These are phyloP conservation scores for Lepidium africanum DNA, from an alignment of 345 rosid species.

Conservation along the genomic window DNA sequence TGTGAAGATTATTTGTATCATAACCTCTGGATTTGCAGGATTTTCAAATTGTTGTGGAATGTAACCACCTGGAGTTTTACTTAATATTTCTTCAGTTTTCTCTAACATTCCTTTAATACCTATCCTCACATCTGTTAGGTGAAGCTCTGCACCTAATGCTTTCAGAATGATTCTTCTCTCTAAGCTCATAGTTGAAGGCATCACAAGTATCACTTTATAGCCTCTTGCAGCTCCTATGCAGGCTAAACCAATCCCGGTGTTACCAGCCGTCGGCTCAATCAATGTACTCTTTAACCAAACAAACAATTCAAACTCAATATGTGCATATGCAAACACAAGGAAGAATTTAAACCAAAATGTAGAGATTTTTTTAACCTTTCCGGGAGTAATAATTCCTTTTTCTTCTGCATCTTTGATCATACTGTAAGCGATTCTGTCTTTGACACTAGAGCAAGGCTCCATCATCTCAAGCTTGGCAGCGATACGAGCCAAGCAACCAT, in stretches of 20 bases:
- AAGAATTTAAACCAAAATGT: no score
- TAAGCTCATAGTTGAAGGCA: slow-evolving; percentile 52
- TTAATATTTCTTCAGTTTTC: slow-evolving; percentile 44
- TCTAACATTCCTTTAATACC: slow-evolving; percentile 34
- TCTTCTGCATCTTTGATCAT: slow-evolving; percentile 80
- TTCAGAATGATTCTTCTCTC: slow-evolving; percentile 61
- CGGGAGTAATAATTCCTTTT: slow-evolving; percentile 52
- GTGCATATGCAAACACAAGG: not conserved
- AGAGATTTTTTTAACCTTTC: slow-evolving; percentile 31
- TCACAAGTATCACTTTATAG: slow-evolving; percentile 43
- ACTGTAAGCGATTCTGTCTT: slow-evolving; percentile 52
- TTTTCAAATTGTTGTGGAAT: slow-evolving; percentile 30
- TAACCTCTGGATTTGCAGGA: slow-evolving; percentile 61
- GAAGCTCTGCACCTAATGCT: slow-evolving; percentile 71
- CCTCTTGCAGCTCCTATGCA: slow-evolving; percentile 58
- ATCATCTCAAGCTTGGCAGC: slow-evolving; percentile 67
- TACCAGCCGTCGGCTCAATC: slow-evolving; percentile 61
- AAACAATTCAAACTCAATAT: not conserved
- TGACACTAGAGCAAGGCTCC: slow-evolving; percentile 47
- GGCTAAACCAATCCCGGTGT: slow-evolving; percentile 72
- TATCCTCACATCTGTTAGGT: slow-evolving; percentile 34
- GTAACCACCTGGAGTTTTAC: slow-evolving; percentile 45
- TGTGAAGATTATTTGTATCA: not conserved
- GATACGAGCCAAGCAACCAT: slow-evolving; percentile 53
- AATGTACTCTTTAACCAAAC: slow-evolving; percentile 33